phyloP scores from a whole-genome alignment of 306 rosid genomes.

The Lablab purpureus region DNA sequence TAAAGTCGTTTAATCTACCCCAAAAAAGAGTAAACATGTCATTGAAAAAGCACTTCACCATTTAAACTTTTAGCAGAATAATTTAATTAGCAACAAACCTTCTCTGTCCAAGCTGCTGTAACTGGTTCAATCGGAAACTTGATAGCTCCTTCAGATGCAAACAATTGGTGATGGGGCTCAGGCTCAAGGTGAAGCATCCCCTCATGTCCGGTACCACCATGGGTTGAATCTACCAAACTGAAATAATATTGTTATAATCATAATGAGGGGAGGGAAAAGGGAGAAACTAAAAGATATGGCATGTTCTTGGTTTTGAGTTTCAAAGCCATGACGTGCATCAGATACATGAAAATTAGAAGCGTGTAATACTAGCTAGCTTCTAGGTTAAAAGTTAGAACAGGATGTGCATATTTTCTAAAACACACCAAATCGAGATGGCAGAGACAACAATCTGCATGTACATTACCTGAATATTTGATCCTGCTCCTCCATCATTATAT shows the following conservation, averaged over 20 bases:
- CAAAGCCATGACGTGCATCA: too few species aligned
- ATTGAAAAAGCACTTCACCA: constrained; percentile 16
- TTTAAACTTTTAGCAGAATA: constrained; percentile 16
- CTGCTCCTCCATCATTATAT: constrained; percentile 89
- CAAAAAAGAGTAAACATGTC: constrained; percentile 28
- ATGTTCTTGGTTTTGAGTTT: neutral
- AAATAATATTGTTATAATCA: constrained; percentile 43
- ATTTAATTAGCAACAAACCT: constrained; percentile 57
- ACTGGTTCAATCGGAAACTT: constrained; percentile 77
- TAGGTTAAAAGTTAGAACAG: too few species aligned
- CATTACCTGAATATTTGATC: constrained; percentile 64
- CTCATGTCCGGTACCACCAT: constrained; percentile 73
- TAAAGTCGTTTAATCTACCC: constrained; percentile 79
- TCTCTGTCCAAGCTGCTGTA: constrained; percentile 94
- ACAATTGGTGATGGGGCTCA: constrained; percentile 78
- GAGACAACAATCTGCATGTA: constrained; percentile 30
- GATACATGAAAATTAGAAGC: neutral
- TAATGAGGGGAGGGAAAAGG: constrained; percentile 3
- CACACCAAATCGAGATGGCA: neutral
- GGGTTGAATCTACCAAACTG: constrained; percentile 76
- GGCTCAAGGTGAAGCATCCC: constrained; percentile 76
- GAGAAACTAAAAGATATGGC: neutral
- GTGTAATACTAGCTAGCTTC: too few species aligned
- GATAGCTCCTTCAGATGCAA: constrained; percentile 96
- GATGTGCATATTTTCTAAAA: neutral